A percentile compares a stretch with the other conserved stretches of the same genome.
Conservation (phyloP, 1,284 basidiomycete genomes). For the Macrocystidia cucumis region DNA sequence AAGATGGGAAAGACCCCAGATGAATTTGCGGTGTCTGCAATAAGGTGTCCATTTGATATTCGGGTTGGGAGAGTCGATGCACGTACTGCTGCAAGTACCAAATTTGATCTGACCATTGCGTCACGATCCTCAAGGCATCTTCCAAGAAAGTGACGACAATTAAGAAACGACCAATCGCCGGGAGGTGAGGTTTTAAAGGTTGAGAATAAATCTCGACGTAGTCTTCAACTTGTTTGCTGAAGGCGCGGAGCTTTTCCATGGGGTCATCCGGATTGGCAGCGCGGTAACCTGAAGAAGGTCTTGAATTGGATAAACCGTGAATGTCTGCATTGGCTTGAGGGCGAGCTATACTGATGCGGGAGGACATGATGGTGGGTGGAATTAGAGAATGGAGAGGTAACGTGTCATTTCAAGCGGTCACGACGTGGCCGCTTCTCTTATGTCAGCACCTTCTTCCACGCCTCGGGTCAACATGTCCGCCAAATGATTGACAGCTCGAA, state of each 20-base stretch:
- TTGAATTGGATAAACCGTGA: slow-evolving; percentile 64
- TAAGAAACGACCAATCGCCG: slow-evolving; percentile 91
- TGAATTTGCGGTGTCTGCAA: slow-evolving; percentile 85
- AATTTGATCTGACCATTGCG: slow-evolving; percentile 94
- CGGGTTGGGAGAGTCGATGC: slow-evolving; percentile 1
- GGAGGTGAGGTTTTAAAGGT: slow-evolving; percentile 91
- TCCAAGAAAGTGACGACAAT: slow-evolving; percentile 99
- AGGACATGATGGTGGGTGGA: slow-evolving; percentile 53
- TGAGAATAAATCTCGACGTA: slow-evolving; percentile 89
- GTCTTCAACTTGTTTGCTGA: slow-evolving; percentile 85
- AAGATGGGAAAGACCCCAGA: slow-evolving; percentile 88
- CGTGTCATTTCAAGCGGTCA: slow-evolving; percentile 27
- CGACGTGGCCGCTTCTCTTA: slow-evolving; percentile 33
- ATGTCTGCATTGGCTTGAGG: slow-evolving; percentile 61
- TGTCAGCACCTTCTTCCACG: no score
- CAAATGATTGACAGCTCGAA: no score
- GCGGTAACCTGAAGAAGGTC: slow-evolving; percentile 62
- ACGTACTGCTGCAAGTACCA: slow-evolving; percentile 92
- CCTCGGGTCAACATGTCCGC: no score
- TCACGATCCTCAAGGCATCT: slow-evolving; percentile 89
- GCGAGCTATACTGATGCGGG: slow-evolving; percentile 76
- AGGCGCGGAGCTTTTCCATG: slow-evolving; percentile 74
- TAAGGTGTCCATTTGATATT: slow-evolving; percentile 8
- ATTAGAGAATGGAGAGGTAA: slow-evolving; percentile 18
- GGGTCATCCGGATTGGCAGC: slow-evolving; percentile 77